Evolutionary conservation across 768 basidiomycete genomes (phyloP).

Genomic region (Lactarius evosmus): DNA sequence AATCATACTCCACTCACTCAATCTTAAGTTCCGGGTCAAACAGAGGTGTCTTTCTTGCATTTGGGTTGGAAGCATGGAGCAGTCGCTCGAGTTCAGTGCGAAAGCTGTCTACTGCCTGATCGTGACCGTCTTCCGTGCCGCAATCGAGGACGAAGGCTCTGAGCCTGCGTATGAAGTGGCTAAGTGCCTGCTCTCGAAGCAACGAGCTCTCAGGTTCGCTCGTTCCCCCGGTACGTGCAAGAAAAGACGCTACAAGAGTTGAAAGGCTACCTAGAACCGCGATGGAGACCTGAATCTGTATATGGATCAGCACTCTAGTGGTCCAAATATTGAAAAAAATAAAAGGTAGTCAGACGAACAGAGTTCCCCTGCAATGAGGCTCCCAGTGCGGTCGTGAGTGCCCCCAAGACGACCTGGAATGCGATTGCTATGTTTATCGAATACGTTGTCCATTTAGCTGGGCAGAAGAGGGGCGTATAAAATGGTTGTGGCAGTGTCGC

Average conservation of each 20-base stretch:
- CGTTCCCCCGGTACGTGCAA: constrained; percentile 66
- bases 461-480: too few species aligned
- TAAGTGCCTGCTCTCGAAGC: constrained; percentile 54
- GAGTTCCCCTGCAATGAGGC: constrained; percentile 21
- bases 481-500: background rate
- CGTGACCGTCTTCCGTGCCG: constrained; percentile 40
- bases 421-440: constrained; percentile 31
- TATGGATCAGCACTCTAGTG: background rate
- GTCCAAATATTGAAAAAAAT: background rate
- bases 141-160: constrained; percentile 55
- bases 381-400: constrained; percentile 29
- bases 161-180: constrained; percentile 60
- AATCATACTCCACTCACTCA: background rate
- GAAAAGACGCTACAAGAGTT: constrained; percentile 65
- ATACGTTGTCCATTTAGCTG: constrained; percentile 3
- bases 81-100: constrained; percentile 47
- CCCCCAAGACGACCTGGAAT: constrained; percentile 29
- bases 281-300: constrained; percentile 37
- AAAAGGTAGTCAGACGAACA: background rate
- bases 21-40: background rate
- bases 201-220: constrained; percentile 64
- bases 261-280: constrained; percentile 51
- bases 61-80: constrained; percentile 25
- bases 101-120: constrained; percentile 37
- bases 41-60: background rate